Evolutionary conservation across 768 basidiomycete species (phyloP).

Genomic region (Tulasnella sp.): DNA sequence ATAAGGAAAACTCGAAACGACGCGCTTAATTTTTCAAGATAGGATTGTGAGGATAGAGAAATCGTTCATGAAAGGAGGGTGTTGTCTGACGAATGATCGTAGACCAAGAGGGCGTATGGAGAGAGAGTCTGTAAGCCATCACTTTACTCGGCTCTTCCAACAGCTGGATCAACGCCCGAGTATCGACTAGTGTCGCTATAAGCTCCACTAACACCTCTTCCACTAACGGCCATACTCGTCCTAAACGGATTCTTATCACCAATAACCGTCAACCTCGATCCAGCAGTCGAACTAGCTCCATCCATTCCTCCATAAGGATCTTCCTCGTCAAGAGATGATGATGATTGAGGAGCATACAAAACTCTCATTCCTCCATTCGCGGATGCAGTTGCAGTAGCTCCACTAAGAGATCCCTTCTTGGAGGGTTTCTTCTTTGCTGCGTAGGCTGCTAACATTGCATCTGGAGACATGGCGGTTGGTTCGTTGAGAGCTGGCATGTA

Average conservation of each 20-base stretch:
- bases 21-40: no score
- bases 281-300: neutral
- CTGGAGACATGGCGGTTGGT: slow-evolving; percentile 12
- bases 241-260: slow-evolving; percentile 18
- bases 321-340: slow-evolving; percentile 1
- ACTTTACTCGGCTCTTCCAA: no score
- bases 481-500: slow-evolving; percentile 5
- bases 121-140: no score
- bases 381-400: slow-evolving; percentile 1
- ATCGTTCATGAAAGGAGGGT: neutral
- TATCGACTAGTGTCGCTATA: slow-evolving; percentile 9
- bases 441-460: slow-evolving; percentile 17
- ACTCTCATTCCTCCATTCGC: slow-evolving; percentile 18
- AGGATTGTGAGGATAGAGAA: no score
- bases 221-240: slow-evolving; percentile 14
- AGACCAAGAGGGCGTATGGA: no score
- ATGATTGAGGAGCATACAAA: slow-evolving; percentile 10
- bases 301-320: neutral
- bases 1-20: no score
- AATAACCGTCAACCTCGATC: neutral
- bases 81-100: neutral
- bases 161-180: neutral
- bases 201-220: neutral
- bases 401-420: neutral
- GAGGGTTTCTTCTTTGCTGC: slow-evolving; percentile 8